Base-by-base conservation (phyloP, 805 yeast species). In the Candida berthetii region DNA sequence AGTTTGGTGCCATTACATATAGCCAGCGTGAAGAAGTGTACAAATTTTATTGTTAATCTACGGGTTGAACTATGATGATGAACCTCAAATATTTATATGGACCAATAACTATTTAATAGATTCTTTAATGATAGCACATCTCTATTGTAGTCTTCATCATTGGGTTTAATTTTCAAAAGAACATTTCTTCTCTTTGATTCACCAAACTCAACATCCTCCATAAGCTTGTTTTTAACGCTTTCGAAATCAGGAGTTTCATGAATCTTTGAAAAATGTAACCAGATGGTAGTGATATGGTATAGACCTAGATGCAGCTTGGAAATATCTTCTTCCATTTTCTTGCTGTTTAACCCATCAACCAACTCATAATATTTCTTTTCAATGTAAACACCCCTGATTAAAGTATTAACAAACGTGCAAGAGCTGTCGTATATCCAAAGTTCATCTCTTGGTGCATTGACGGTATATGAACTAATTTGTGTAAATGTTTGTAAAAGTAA, bases 1-100 rank as follows among this genome's bases (percentile, higher is more conserved):
- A 63, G 74, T 0, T 60, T 80, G 31, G 66, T 79, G 3, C 95
- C 95, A 20, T 82, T 89, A 82, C 91, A 85, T 57, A 71, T 85
- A 19, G 60, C 74, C 13, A 80, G 88, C 0, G 93, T 85, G 10
- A 69, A 75, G 25, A 82, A 79, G 50, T 66, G 77, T 48, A 59
- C 85, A 52, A 76, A 71, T 38, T 72, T 71, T 38, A 58, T 85
- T 42, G 75, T 77, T 1, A 88, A 84, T 56, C 58, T 83, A 3
- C 63, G 66, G 31, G 82, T 82, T 4, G 71, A 58, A 37, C 35
- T 5, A 31, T 15, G 17, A 16, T 15, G 13, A 31, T 16, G 10
- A 31, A 16, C 3, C 7, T 31, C 9, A 15, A 6, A 31, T 31
- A 31, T 31, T 11, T 16, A 16, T 16, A 16, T 31, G 14, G 19